These are phyloP conservation scores for Lepidium didymum DNA, from an alignment of 345 rosid species.

Conservation along the genomic window DNA sequence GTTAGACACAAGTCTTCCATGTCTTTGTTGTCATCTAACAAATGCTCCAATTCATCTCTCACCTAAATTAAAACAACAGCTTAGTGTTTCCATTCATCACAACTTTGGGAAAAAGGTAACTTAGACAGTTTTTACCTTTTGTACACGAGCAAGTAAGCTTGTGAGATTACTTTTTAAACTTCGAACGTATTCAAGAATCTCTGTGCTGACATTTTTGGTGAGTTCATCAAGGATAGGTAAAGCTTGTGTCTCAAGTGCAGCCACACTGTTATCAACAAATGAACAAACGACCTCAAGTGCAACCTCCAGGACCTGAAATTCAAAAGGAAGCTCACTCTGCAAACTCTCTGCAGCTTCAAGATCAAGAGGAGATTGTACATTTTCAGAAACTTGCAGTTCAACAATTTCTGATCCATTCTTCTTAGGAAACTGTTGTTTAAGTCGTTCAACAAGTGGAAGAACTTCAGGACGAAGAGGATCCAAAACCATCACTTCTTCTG, in stretches of 20 bases:
- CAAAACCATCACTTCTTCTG: slow-evolving; percentile 72
- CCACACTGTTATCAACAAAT: slow-evolving; percentile 56
- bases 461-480: slow-evolving; percentile 77
- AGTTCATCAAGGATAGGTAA: slow-evolving; percentile 87
- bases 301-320: slow-evolving; percentile 89
- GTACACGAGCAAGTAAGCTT: slow-evolving; percentile 80
- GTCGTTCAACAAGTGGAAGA: slow-evolving; percentile 66
- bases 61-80: slow-evolving; percentile 38
- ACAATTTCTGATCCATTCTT: slow-evolving; percentile 34
- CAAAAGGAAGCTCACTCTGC: slow-evolving; percentile 85
- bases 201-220: slow-evolving; percentile 80
- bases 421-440: slow-evolving; percentile 63
- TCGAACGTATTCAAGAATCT: slow-evolving; percentile 86
- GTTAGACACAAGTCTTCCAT: slow-evolving; percentile 77
- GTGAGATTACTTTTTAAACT: slow-evolving; percentile 89
- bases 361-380: slow-evolving; percentile 45
- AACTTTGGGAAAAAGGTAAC: background rate
- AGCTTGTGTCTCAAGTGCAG: slow-evolving; percentile 68
- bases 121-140: slow-evolving; percentile 47
- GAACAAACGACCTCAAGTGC: slow-evolving; percentile 82
- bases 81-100: background rate
- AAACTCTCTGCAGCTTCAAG: slow-evolving; percentile 70
- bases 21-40: slow-evolving; percentile 81
- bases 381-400: slow-evolving; percentile 33
- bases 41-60: slow-evolving; percentile 86